phyloP scores from a whole-genome alignment of 768 basidiomycete species.

The Harrya chromipes region DNA sequence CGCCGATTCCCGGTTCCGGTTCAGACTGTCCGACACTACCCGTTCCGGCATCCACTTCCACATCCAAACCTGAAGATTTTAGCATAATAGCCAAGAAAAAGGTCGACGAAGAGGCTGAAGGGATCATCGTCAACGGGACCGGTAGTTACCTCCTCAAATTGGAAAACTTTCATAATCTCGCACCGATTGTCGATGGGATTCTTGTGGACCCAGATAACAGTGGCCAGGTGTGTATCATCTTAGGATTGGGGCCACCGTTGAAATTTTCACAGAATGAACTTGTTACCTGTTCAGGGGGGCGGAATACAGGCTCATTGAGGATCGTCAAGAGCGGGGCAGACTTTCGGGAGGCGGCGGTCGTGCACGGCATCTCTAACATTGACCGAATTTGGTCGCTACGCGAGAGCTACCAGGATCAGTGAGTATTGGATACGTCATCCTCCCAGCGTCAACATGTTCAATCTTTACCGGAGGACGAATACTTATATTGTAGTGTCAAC shows the following conservation, averaged over 20 bases:
- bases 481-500: constrained; percentile 62
- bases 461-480: constrained; percentile 40
- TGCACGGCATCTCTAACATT: constrained; percentile 57
- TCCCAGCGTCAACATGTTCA: background rate
- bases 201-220: constrained; percentile 69
- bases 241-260: background rate
- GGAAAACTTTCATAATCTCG: constrained; percentile 70
- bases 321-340: constrained; percentile 81
- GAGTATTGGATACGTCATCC: constrained; percentile 22
- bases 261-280: constrained; percentile 56
- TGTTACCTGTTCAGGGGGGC: constrained; percentile 82
- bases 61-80: constrained; percentile 37
- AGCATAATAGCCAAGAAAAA: constrained; percentile 38
- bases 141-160: constrained; percentile 62
- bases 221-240: constrained; percentile 51
- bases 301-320: constrained; percentile 72
- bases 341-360: constrained; percentile 58
- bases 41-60: constrained; percentile 47
- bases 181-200: constrained; percentile 80
- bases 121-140: constrained; percentile 47
- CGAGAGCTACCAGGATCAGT: constrained; percentile 46
- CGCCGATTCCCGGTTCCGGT: constrained; percentile 41
- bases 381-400: constrained; percentile 63
- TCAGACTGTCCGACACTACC: constrained; percentile 41
- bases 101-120: constrained; percentile 30